These are phyloP conservation scores for Scytalidium sp. DNA, from an alignment of 2,329 filamentous ascomycete genomes.

Conservation along the genomic window DNA sequence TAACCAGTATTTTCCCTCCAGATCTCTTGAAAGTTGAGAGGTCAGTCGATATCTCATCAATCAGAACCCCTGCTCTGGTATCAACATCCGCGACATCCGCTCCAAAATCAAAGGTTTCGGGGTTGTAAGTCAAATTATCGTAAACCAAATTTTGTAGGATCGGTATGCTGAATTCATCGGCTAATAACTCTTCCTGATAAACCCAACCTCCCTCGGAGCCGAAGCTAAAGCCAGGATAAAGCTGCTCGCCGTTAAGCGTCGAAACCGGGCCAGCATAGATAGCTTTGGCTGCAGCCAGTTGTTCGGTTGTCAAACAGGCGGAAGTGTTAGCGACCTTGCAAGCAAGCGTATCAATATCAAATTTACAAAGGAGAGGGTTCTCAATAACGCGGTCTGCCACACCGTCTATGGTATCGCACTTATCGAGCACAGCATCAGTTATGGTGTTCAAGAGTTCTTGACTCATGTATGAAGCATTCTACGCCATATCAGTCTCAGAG, in stretches of 20 bases:
- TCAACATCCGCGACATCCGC: constrained; percentile 32
- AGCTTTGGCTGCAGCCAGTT: constrained; percentile 28
- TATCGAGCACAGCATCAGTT: constrained; percentile 25
- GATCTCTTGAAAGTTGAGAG: constrained; percentile 25
- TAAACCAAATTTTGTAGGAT: constrained; percentile 41
- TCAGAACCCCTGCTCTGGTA: constrained; percentile 27
- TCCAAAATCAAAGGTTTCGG: constrained; percentile 33
- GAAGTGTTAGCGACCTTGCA: constrained; percentile 21
- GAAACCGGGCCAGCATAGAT: constrained; percentile 25
- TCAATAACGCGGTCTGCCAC: constrained; percentile 31
- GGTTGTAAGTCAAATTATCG: constrained; percentile 32
- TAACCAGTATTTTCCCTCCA: constrained; percentile 35
- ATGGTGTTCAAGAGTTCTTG: constrained; percentile 30
- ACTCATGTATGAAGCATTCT: constrained; percentile 7
- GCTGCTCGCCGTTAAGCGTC: constrained; percentile 5
- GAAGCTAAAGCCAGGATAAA: constrained; percentile 38
- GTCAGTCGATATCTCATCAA: constrained; percentile 34
- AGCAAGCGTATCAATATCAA: constrained; percentile 28
- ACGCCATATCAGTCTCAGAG: not conserved
- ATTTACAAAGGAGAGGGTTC: constrained; percentile 30
- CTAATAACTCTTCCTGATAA: constrained; percentile 30
- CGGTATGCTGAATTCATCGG: constrained; percentile 32
- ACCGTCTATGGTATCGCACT: constrained; percentile 32
- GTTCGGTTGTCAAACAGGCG: constrained; percentile 28
- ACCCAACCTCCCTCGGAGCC: constrained; percentile 37